Base-by-base conservation (phyloP, 176 grass and related monocot genomes). In the Lolium perenne region DNA sequence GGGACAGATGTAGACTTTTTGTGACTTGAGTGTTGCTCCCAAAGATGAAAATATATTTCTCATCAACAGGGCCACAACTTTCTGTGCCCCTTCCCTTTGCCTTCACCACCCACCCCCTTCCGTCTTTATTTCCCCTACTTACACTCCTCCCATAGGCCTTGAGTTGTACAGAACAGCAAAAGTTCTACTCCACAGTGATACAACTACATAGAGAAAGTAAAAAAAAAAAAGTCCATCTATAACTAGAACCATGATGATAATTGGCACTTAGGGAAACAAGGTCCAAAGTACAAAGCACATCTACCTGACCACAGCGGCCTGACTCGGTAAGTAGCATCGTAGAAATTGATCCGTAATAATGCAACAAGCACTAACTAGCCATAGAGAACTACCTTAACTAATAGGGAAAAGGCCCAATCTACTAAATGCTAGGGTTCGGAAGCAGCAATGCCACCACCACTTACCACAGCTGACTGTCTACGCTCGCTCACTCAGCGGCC, bases 381-480 rank as follows among this genome's bases (percentile, higher is more conserved):
- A 16, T 53, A 75, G 72, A 75, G 72, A 32, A 75, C 47, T 74
- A 74, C 46, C 12, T 75, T 53, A 53, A 74, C 21, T 26, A 50
- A 74, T 38, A 38, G 26, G 14, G 53, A 16, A 75, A 49, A 75
- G 23, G 47, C 25, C 47, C 4, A 75, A 53, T 3, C 66, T 69
- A 53, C 72, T 53, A 18, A 53, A 29, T 61, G 3, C 45, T 82
- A 71, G 78, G 78, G 83, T 90, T 90, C 55, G 23, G 4, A 81
- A 3, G 49, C 25, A 43, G 49, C 40, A 23, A 16, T 12, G 7
- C 49, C 41, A 65, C 14, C 48, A 3, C 56, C 21, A 22, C 35
- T 50, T 8, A 56, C 40, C 48, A 10, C 64, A 21, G 23, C 43
- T 47, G 20, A 6, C 71, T 48, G 58, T 40, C 58, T 1, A 21